These are phyloP conservation scores for Calycina herbarum DNA, from an alignment of 2,329 filamentous ascomycete species.

Conservation along the genomic window DNA sequence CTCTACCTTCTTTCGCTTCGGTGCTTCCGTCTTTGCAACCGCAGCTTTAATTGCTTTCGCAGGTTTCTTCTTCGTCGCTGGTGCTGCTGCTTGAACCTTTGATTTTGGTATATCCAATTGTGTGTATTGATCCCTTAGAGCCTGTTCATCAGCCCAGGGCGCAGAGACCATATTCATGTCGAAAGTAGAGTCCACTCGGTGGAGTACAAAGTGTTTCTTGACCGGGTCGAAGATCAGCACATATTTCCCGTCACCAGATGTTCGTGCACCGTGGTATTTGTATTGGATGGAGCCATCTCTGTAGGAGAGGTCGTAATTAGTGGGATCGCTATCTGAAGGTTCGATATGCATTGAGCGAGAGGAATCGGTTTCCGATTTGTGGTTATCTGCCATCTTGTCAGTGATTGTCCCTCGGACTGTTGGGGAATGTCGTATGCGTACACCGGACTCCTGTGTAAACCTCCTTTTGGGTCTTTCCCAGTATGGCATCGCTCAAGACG, in stretches of 20 bases:
- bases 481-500: slow-evolving; percentile 61
- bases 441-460: slow-evolving; percentile 62
- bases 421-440: slow-evolving; percentile 39
- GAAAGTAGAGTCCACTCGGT: slow-evolving; percentile 78
- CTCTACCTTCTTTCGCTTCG: slow-evolving; percentile 34
- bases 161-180: slow-evolving; percentile 81
- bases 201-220: slow-evolving; percentile 76
- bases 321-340: slow-evolving; percentile 40
- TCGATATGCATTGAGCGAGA: slow-evolving; percentile 51
- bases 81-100: slow-evolving; percentile 14
- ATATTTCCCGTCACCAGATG: slow-evolving; percentile 57
- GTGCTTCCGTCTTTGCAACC: slow-evolving; percentile 34
- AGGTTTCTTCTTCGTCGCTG: slow-evolving; percentile 27
- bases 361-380: slow-evolving; percentile 56
- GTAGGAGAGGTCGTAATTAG: slow-evolving; percentile 53
- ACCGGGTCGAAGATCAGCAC: slow-evolving; percentile 75
- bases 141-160: slow-evolving; percentile 64
- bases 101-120: slow-evolving; percentile 50
- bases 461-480: slow-evolving; percentile 56
- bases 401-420: background rate
- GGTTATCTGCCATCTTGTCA: slow-evolving; percentile 51
- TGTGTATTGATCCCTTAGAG: slow-evolving; percentile 64
- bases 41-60: slow-evolving; percentile 30
- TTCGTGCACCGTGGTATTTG: slow-evolving; percentile 59
- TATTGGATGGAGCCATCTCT: slow-evolving; percentile 56